These are phyloP conservation scores for Euphorbia peplus DNA, from an alignment of 345 rosid genomes.

Conservation along the genomic window DNA sequence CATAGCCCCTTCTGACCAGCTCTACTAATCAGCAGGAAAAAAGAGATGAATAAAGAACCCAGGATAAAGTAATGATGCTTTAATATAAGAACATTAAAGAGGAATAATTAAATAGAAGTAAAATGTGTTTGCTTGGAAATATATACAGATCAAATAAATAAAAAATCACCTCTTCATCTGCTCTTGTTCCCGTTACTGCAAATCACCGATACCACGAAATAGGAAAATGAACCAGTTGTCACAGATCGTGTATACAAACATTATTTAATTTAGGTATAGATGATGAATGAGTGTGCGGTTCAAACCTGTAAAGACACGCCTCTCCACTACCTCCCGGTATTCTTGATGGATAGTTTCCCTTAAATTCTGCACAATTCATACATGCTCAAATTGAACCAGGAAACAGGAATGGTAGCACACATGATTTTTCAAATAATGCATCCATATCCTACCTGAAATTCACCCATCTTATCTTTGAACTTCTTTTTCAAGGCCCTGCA, in stretches of 20 bases:
- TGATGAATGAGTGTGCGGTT: constrained; percentile 9
- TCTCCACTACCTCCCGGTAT: constrained; percentile 90
- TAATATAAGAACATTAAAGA: not conserved
- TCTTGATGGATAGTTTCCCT: constrained; percentile 92
- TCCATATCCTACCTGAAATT: constrained; percentile 62
- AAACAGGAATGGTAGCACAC: not conserved
- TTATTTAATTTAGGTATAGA: not conserved
- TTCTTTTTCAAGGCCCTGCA: constrained; percentile 89
- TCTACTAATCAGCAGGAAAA: not conserved
- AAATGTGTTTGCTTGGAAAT: constrained; percentile 2
- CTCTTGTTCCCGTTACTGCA: constrained; percentile 77
- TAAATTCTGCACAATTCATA: constrained; percentile 47
- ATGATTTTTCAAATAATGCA: constrained; percentile 6
- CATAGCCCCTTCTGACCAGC: too few relatives aligned
- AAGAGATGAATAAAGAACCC: not conserved
- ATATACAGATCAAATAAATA: constrained; percentile 2
- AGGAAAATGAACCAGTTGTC: constrained; percentile 17
- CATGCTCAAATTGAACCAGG: not conserved
- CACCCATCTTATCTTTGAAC: constrained; percentile 86
- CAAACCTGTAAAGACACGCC: constrained; percentile 95
- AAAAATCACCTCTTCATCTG: constrained; percentile 85
- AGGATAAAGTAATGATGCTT: not conserved
- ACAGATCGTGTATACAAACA: constrained; percentile 11
- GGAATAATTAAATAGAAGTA: not conserved
- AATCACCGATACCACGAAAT: constrained; percentile 24